A percentile compares a stretch with the other conserved stretches of the same genome.
Conservation (phyloP, 371 early-diverging fungal genomes). For the Lichtheimia corymbifera region DNA sequence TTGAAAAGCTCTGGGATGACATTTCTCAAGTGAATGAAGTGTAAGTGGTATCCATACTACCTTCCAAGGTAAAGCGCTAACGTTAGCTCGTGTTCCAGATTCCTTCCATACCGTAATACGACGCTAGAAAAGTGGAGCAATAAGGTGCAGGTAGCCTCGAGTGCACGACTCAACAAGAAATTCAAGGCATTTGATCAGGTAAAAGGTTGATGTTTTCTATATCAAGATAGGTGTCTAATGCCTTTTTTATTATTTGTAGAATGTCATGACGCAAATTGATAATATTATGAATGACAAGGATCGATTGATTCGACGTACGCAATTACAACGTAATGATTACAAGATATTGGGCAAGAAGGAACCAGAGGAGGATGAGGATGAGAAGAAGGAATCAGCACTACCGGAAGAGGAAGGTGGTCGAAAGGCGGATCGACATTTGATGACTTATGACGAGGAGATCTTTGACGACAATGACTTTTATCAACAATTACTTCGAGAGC, state of each 20-base stretch:
- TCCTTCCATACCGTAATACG: constrained; percentile 75
- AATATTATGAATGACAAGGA: constrained; percentile 72
- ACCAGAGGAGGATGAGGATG: background rate
- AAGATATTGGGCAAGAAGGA: constrained; percentile 54
- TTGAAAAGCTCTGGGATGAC: constrained; percentile 63
- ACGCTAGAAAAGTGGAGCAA: constrained; percentile 93
- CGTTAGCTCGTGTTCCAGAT: constrained; percentile 28
- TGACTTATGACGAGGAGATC: constrained; percentile 80
- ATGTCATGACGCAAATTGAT: constrained; percentile 78
- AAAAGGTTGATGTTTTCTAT: background rate
- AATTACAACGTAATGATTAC: constrained; percentile 74
- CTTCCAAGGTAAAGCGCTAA: background rate
- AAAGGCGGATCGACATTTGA: constrained; percentile 64
- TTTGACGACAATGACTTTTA: constrained; percentile 97
- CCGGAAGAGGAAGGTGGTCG: constrained; percentile 24
- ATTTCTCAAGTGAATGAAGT: constrained; percentile 58
- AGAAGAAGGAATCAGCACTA: background rate
- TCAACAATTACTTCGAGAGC: constrained; percentile 86
- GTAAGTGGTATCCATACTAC: constrained; percentile 24
- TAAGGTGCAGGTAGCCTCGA: constrained; percentile 81
- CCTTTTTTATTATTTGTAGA: constrained; percentile 23
- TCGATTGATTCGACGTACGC: constrained; percentile 83
- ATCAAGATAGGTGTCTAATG: background rate
- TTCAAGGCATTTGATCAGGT: constrained; percentile 94
- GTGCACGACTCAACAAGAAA: constrained; percentile 75